phyloP scores from a whole-genome alignment of 306 rosid species.

The Herpetospermum pedunculosum region DNA sequence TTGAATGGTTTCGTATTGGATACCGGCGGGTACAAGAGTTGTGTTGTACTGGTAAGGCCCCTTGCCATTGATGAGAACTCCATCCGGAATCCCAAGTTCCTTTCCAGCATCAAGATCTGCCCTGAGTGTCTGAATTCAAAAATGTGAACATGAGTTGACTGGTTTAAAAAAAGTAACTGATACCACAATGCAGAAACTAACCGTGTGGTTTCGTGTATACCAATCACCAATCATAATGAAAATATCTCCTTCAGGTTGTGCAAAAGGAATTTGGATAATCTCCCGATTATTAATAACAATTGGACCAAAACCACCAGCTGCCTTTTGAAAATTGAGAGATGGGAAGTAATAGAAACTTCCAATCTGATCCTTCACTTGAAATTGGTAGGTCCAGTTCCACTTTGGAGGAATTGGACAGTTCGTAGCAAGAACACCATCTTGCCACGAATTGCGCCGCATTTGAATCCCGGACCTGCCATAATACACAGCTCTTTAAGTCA shows the following conservation, averaged over 20 bases:
- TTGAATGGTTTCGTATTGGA: slow-evolving; percentile 35
- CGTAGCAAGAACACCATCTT: slow-evolving; percentile 81
- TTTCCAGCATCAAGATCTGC: slow-evolving; percentile 50
- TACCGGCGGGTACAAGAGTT: slow-evolving; percentile 61
- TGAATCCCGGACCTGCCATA: slow-evolving; percentile 65
- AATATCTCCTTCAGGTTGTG: slow-evolving; percentile 63
- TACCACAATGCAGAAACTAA: slow-evolving; percentile 19
- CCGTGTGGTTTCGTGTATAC: slow-evolving; percentile 55
- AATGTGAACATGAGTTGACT: not conserved
- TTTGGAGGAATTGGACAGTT: slow-evolving; percentile 84
- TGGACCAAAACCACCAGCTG: slow-evolving; percentile 89
- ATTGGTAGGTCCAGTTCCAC: slow-evolving; percentile 86
- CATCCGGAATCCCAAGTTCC: slow-evolving; percentile 75
- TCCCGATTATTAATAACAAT: slow-evolving; percentile 50
- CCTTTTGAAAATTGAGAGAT: slow-evolving; percentile 62
- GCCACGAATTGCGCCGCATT: slow-evolving; percentile 74
- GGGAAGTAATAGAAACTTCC: slow-evolving; percentile 93
- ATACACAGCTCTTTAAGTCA: not conserved
- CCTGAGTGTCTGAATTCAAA: slow-evolving; percentile 41
- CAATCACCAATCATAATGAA: slow-evolving; percentile 71
- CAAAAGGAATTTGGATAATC: slow-evolving; percentile 46
- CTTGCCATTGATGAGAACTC: slow-evolving; percentile 90
- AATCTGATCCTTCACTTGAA: slow-evolving; percentile 94
- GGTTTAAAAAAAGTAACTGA: not conserved
- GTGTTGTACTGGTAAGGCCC: slow-evolving; percentile 78